Conservation (phyloP, 176 grass and related monocot species). For the Paspalum notatum region DNA sequence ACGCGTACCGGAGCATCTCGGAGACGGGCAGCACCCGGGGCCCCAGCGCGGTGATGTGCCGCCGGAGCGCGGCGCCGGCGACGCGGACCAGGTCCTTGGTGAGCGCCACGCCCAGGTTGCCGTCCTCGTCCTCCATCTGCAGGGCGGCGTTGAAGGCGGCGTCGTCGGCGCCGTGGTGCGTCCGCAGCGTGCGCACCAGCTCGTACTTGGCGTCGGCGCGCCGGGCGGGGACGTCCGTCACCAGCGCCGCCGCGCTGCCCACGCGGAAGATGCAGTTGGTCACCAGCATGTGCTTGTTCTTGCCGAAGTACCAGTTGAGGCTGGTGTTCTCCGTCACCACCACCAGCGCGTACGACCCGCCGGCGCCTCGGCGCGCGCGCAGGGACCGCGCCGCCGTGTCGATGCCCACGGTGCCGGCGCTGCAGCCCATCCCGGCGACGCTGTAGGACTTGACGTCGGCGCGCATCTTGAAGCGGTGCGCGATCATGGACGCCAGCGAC, state of each 20-base stretch:
- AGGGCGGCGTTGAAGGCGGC: constrained; percentile 57
- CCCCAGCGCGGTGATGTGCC: constrained; percentile 63
- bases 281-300: constrained; percentile 92
- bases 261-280: constrained; percentile 97
- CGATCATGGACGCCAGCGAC: constrained; percentile 64
- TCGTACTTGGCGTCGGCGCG: constrained; percentile 65
- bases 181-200: constrained; percentile 73
- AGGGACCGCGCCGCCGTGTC: constrained; percentile 71
- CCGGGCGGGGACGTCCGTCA: constrained; percentile 58
- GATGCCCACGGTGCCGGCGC: constrained; percentile 59
- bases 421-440: constrained; percentile 87
- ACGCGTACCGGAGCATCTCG: constrained; percentile 61
- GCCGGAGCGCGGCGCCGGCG: constrained; percentile 58
- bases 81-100: constrained; percentile 82
- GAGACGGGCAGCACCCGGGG: constrained; percentile 61
- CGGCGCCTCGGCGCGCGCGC: background rate
- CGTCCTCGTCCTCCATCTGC: constrained; percentile 81
- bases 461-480: constrained; percentile 47
- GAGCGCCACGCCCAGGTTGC: constrained; percentile 74
- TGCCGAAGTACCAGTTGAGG: constrained; percentile 91
- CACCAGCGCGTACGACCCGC: constrained; percentile 66
- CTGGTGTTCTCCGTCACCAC: constrained; percentile 85
- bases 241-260: constrained; percentile 62
- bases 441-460: constrained; percentile 61
- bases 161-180: constrained; percentile 85